Evolutionary conservation across 1,284 basidiomycete species (phyloP).

Genomic region (Somion occarium): DNA sequence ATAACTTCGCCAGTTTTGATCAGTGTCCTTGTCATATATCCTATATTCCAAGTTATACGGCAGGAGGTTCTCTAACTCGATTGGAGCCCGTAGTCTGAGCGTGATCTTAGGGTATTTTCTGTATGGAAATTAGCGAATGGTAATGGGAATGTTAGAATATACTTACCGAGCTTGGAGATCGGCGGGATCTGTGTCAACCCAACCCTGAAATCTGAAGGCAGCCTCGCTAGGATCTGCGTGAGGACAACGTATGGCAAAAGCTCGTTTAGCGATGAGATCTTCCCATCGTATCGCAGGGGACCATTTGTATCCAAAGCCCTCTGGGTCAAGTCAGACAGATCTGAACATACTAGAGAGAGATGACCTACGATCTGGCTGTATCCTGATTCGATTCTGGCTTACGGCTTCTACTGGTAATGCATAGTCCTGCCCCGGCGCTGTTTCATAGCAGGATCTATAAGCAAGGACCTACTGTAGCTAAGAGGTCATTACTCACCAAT

Average conservation of each 20-base stretch:
- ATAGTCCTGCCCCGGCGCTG: slow-evolving; percentile 84
- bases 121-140: slow-evolving; percentile 9
- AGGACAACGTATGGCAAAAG: slow-evolving; percentile 83
- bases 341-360: slow-evolving; percentile 8
- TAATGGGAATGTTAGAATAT: background rate
- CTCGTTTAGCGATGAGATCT: slow-evolving; percentile 77
- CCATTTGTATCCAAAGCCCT: slow-evolving; percentile 95
- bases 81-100: slow-evolving; percentile 87
- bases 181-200: slow-evolving; percentile 75
- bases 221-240: slow-evolving; percentile 82
- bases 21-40: slow-evolving; percentile 93
- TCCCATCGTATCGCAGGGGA: slow-evolving; percentile 89
- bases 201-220: slow-evolving; percentile 94
- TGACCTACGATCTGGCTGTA: slow-evolving; percentile 90
- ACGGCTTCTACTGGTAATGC: slow-evolving; percentile 92
- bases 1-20: slow-evolving; percentile 91
- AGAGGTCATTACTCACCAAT: slow-evolving; percentile 55
- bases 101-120: slow-evolving; percentile 85
- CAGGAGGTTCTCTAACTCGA: slow-evolving; percentile 95
- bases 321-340: slow-evolving; percentile 34
- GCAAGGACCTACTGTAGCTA: background rate
- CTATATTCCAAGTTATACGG: slow-evolving; percentile 96
- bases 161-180: slow-evolving; percentile 59
- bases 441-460: background rate
- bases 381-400: slow-evolving; percentile 75